phyloP scores from a whole-genome alignment of 1,284 basidiomycete species.

The Heterobasidion irregulare region DNA sequence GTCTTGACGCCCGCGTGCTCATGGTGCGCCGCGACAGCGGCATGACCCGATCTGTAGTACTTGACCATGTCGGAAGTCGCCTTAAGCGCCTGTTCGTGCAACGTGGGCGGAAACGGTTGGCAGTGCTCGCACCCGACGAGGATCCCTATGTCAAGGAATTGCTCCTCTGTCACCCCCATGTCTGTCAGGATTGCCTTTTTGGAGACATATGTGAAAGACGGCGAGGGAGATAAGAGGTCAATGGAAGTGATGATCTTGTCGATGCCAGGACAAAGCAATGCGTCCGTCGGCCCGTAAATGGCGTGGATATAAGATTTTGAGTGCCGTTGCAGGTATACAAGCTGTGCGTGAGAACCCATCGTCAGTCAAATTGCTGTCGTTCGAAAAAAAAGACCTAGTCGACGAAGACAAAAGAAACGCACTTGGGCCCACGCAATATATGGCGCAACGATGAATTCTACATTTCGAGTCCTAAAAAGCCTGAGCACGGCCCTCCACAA shows the following conservation, averaged over 20 bases:
- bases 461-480: conserved; percentile 90
- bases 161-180: conserved; percentile 76
- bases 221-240: conserved; percentile 58
- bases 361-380: neutral
- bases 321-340: conserved; percentile 93
- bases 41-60: conserved; percentile 81
- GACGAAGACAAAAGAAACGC: conserved; percentile 17
- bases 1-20: conserved; percentile 75
- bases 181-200: conserved; percentile 76
- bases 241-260: conserved; percentile 89
- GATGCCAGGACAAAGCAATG: conserved; percentile 83
- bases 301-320: conserved; percentile 92
- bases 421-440: conserved; percentile 95
- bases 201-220: conserved; percentile 80
- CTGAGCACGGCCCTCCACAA: conserved; percentile 88
- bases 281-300: conserved; percentile 87
- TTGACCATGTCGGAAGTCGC: conserved; percentile 85
- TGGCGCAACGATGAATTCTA: conserved; percentile 94
- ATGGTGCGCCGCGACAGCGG: conserved; percentile 69
- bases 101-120: conserved; percentile 79
- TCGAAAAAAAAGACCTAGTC: neutral
- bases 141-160: conserved; percentile 92
- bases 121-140: conserved; percentile 87
- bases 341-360: conserved; percentile 30
- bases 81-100: conserved; percentile 74